Evolutionary conservation across 176 grass and related monocot genomes (phyloP).

Genomic region (Metroxylon sagu): DNA sequence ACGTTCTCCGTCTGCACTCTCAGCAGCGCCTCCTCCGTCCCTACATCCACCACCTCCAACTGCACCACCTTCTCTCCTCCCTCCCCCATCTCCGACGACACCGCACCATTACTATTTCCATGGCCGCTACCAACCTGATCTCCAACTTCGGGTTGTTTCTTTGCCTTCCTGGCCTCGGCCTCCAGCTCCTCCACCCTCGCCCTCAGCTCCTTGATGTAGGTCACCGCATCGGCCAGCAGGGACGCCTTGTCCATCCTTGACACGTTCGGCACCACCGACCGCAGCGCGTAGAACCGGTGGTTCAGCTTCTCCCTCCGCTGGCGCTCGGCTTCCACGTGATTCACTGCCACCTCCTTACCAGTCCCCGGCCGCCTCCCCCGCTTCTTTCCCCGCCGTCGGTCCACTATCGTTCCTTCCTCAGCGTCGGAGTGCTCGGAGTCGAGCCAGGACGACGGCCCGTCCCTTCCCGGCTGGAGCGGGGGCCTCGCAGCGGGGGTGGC

Average conservation of each 20-base stretch:
- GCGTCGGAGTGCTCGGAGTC: constrained; percentile 25
- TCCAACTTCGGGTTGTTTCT: neutral
- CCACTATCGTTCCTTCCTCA: neutral
- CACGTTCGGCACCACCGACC: constrained; percentile 35
- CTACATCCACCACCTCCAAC: neutral
- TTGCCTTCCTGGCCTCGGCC: neutral
- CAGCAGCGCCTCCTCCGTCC: neutral
- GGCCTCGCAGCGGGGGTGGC: neutral
- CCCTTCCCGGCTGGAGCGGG: neutral
- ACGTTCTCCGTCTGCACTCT: constrained; percentile 1
- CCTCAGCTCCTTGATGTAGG: constrained; percentile 36
- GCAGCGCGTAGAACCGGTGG: constrained; percentile 43
- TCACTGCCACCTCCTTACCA: constrained; percentile 20
- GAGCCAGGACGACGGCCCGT: constrained; percentile 3
- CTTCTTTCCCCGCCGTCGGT: constrained; percentile 20
- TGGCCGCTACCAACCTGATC: too few species aligned
- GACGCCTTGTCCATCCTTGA: constrained; percentile 52
- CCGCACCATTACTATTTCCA: neutral
- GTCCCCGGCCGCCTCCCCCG: constrained; percentile 24
- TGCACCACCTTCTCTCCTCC: neutral
- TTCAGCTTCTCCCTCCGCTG: constrained; percentile 38
- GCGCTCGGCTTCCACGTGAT: constrained; percentile 43
- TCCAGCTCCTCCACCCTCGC: constrained; percentile 16
- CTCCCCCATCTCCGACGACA: constrained; percentile 4
- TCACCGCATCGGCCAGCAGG: constrained; percentile 28